A percentile compares a stretch with the other conserved stretches of the same genome.
Conservation (phyloP, 75 land plant genomes). For the Picea sitchensis region DNA sequence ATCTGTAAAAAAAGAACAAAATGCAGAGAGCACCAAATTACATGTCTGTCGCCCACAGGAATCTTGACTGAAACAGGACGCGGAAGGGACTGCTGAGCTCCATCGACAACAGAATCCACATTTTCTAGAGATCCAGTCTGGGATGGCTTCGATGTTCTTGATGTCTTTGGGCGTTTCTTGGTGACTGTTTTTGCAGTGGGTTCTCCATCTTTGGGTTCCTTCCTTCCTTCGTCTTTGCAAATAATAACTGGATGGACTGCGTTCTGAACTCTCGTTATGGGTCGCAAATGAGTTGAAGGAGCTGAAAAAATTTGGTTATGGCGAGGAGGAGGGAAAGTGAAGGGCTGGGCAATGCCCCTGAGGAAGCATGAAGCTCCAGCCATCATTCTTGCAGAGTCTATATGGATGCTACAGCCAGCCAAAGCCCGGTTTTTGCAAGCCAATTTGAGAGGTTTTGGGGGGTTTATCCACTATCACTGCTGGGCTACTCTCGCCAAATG, state of each 20-base stretch:
- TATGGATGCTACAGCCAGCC: too few species aligned
- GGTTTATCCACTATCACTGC: too few species aligned
- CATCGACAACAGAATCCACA: not conserved
- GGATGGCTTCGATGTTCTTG: not conserved
- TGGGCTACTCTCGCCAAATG: too few species aligned
- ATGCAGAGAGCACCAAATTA: not conserved
- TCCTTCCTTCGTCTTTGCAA: not conserved
- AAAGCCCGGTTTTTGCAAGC: too few species aligned
- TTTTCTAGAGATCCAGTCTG: not conserved
- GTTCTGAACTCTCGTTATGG: not conserved
- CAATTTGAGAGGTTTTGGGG: too few species aligned
- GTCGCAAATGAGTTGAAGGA: not conserved
- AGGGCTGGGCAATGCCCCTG: conserved; percentile 1
- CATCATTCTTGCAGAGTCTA: not conserved
- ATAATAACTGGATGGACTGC: not conserved
- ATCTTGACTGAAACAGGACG: conserved; percentile 33
- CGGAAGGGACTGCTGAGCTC: conserved; percentile 6
- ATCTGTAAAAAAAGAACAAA: not conserved
- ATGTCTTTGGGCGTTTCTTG: not conserved
- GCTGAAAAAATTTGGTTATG: not conserved
- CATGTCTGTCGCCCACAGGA: conserved; percentile 42
- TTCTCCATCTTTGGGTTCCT: not conserved
- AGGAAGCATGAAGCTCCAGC: not conserved
- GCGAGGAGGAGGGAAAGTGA: not conserved
- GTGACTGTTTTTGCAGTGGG: not conserved